Evolutionary conservation across 2,329 filamentous ascomycete species (phyloP), one percentile per base, ranked within the genome.

Genomic region (Fusarium pseudoanthophilum): DNA sequence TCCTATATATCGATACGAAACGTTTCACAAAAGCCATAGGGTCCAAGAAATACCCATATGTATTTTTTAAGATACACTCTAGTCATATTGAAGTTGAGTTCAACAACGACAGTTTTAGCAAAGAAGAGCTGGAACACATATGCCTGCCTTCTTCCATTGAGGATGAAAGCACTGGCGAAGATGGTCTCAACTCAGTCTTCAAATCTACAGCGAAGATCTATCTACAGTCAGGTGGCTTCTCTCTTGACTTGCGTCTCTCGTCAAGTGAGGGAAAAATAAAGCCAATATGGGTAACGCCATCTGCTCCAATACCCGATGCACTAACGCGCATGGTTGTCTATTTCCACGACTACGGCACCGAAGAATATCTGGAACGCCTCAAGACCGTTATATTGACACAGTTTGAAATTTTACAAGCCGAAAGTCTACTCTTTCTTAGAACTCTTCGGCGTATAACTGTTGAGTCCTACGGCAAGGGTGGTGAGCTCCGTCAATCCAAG

Each of bases 11-110:
- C 14, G 20, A 48, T 7, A 1, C 45, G 0, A 48, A 3, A 16
- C 0, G 0, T 2, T 48, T 48, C 20, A 48, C 2, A 14, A 30
- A n/a, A 30, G 26, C 26, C 4, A 4, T 0, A 8, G 0, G 0
- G 4, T 10, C 2, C 14, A 11, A 2, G 2, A 14, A 48, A 11
- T 0, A 2, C 11, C 45, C 45, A 48, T 30, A 48, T 1, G 4
- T 3, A 1, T 48, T 10, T 16, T 30, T 48, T 20, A 48, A 30
- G 4, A 48, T 48, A 5, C 45, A 48, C 14, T 48, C 45, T 11
- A 30, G 20, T 30, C 45, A 48, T 5, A 9, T 48, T n/a, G 45
- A 30, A 16, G 26, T 30, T 48, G 26, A 48, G 2, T 48, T 48
- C 20, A 48, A 48, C 3, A 20, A 48, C 45, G 10, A 48, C 7